Percentiles rank a stretch among this genome's conserved stretches.
phyloP scores from a whole-genome alignment of 1,139 yeast species.

The Arxiozyma slooffiae region DNA sequence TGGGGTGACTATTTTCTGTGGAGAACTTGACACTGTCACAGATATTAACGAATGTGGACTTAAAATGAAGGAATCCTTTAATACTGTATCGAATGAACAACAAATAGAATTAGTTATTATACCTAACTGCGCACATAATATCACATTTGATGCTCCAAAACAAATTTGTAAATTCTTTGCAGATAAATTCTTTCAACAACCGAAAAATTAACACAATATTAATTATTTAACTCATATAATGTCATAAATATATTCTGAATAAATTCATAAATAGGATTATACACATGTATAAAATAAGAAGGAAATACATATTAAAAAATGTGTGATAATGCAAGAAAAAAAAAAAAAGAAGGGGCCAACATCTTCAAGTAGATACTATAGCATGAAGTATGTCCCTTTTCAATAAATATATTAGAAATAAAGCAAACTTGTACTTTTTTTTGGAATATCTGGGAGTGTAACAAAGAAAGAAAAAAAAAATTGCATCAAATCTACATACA shows the following conservation, averaged over 20 bases:
- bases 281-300: neutral
- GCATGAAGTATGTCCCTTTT: neutral
- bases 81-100: neutral
- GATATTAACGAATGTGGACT: conserved; percentile 9
- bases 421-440: neutral
- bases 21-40: conserved; percentile 16
- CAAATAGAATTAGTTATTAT: conserved; percentile 10
- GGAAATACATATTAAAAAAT: neutral
- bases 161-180: conserved; percentile 8
- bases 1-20: conserved; percentile 12
- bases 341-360: neutral
- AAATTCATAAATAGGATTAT: neutral
- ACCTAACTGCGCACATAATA: conserved; percentile 18
- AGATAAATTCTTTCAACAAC: neutral
- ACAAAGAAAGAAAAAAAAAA: neutral
- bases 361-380: neutral
- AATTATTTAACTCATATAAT: neutral
- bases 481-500: neutral
- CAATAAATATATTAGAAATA: neutral
- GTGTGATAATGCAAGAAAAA: neutral
- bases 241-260: neutral
- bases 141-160: conserved; percentile 18
- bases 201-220: neutral
- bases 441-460: too few relatives aligned
- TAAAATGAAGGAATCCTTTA: conserved; percentile 8